Evolutionary conservation across 306 rosid genomes (phyloP).

Genomic region (Prunus fruticosa): DNA sequence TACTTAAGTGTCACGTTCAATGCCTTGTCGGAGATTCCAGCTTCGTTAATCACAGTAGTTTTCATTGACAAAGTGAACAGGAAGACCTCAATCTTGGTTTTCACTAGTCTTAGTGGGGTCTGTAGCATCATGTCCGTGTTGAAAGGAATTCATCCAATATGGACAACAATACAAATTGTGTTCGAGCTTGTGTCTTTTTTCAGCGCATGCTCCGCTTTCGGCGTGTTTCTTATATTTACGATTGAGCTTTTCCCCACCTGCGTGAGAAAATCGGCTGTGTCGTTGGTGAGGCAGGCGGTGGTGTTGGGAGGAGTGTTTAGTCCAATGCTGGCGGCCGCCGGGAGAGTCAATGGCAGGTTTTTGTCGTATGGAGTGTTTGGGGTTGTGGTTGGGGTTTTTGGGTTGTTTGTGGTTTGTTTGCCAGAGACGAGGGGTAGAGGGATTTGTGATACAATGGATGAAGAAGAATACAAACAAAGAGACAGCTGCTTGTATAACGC

Average conservation of each 20-base stretch:
- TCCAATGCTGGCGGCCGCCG: constrained; percentile 48
- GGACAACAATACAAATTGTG: constrained; percentile 30
- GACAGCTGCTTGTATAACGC: not conserved
- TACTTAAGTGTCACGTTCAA: constrained; percentile 58
- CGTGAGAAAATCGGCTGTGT: constrained; percentile 59
- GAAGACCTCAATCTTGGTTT: constrained; percentile 26
- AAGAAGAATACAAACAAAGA: constrained; percentile 37
- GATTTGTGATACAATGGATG: constrained; percentile 58
- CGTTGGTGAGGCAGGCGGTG: constrained; percentile 62
- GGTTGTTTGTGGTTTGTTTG: constrained; percentile 45
- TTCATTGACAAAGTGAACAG: constrained; percentile 45
- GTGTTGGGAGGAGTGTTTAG: constrained; percentile 65
- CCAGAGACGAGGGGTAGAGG: constrained; percentile 57
- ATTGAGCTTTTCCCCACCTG: constrained; percentile 65
- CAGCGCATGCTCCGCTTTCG: constrained; percentile 41
- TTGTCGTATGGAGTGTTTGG: constrained; percentile 63
- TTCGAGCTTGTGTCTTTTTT: constrained; percentile 58
- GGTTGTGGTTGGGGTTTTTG: constrained; percentile 38
- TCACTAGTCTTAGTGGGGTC: constrained; percentile 34
- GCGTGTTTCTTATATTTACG: constrained; percentile 37
- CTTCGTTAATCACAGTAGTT: constrained; percentile 30
- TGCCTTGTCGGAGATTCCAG: constrained; percentile 59
- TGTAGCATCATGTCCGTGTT: constrained; percentile 43
- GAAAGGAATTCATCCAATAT: constrained; percentile 4
- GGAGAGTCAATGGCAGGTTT: constrained; percentile 27